Evolutionary conservation across 192 early-diverging fungal genomes (phyloP), one percentile per base, ranked within the genome.

Genomic region (Podila epigama): DNA sequence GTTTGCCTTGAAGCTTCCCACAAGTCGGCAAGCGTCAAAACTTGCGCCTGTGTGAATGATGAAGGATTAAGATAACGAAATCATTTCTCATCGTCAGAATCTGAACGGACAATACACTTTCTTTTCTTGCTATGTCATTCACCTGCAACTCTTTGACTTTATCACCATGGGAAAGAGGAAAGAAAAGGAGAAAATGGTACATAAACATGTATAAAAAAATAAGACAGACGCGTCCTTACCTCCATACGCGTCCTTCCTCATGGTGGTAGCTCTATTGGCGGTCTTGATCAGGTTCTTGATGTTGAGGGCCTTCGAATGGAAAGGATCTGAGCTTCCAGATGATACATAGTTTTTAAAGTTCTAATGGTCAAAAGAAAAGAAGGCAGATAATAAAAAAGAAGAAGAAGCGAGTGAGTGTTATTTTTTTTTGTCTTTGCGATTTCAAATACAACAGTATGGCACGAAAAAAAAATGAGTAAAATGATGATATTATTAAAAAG

Each of bases 1-100:
- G 79, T 92, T 91, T 51, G 93, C 89, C 33, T 83, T 65, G 11
- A 94, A 83, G 9, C 88, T 83, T 16, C 97, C 97, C 33, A 78
- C 66, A 13, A 97, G 84, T 12, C 90, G 77, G 75, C 96, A 98
- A 3, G 88, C 93, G 34, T 85, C 81, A 42, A 82, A 82, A 36
- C 83, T 82, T 29, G 51, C 37, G 13, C 54, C 50, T 42, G 36
- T 56, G 32, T 13, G 3, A 16, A 20, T 31, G 22, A 13, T 22
- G 4, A 51, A 25, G 10, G 41, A 36, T 10, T 15, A n/a, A n/a
- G n/a, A n/a, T n/a, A n/a, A n/a, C n/a, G n/a, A n/a, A n/a, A n/a
- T n/a, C n/a, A n/a, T n/a, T n/a, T n/a, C n/a, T n/a, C n/a, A n/a
- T n/a, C n/a, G n/a, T n/a, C n/a, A n/a, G n/a, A n/a, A n/a, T n/a